A percentile compares a stretch with the other conserved stretches of the same genome.
These are phyloP conservation scores for Debaryomyces subglobosus DNA, from an alignment of 1,139 yeast genomes.

Conservation along the genomic window DNA sequence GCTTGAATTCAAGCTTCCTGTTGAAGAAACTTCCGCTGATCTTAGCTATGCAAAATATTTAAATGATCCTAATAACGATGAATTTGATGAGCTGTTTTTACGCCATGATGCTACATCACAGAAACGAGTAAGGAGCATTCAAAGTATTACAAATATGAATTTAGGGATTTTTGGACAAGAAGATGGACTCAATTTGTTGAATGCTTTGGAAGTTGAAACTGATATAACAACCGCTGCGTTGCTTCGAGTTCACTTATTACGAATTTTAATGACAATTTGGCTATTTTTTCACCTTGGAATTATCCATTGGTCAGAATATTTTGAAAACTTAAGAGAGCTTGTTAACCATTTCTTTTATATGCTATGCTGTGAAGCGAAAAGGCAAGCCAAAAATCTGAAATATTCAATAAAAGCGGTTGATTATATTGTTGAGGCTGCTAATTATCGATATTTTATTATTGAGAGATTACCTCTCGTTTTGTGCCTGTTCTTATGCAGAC, in stretches of 20 bases:
- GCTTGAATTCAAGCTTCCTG: not conserved
- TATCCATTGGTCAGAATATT: not conserved
- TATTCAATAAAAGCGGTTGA: not conserved
- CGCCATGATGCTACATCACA: not conserved
- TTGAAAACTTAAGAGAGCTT: constrained; percentile 12
- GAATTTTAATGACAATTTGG: constrained; percentile 17
- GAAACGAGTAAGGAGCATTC: constrained; percentile 5
- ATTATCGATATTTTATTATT: constrained; percentile 1
- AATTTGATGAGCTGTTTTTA: not conserved
- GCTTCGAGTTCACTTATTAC: constrained; percentile 22
- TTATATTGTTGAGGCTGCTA: not conserved
- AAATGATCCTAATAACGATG: not conserved
- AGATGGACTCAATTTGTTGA: constrained; percentile 12
- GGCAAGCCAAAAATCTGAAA: not conserved
- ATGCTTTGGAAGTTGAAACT: constrained; percentile 9
- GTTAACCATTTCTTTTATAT: constrained; percentile 14
- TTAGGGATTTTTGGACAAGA: constrained; percentile 8
- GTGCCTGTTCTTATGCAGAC: constrained; percentile 6
- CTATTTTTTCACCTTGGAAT: constrained; percentile 6
- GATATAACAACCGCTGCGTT: constrained; percentile 22
- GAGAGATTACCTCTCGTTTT: not conserved
- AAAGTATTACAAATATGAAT: constrained; percentile 7
- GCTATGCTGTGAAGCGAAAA: constrained; percentile 14
- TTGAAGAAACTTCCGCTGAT: not conserved
- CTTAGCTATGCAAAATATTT: not conserved